phyloP scores from a whole-genome alignment of 169 alveolate genomes.

The Babesia bigemina region DNA sequence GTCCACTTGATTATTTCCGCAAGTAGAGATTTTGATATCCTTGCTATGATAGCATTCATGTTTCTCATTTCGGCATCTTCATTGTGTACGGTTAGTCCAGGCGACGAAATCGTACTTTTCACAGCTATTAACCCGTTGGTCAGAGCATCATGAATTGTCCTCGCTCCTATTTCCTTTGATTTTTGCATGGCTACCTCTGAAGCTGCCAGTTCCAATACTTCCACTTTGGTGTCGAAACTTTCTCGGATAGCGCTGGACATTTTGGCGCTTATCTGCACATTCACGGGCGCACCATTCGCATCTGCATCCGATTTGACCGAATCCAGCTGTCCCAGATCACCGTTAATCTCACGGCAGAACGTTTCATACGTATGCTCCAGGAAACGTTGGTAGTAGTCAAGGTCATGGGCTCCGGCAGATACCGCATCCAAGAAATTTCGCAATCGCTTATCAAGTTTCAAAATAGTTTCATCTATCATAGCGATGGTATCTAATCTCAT shows the following conservation, averaged over 20 bases:
- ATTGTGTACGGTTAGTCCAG: constrained; percentile 8
- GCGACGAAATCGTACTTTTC: constrained; percentile 15
- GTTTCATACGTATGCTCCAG: constrained; percentile 24
- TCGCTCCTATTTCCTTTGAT: constrained; percentile 37
- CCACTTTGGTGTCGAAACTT: constrained; percentile 42
- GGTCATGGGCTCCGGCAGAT: constrained; percentile 17
- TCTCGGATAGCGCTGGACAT: constrained; percentile 43
- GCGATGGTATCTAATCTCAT: constrained; percentile 6
- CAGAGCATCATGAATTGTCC: constrained; percentile 26
- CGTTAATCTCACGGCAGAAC: constrained; percentile 32
- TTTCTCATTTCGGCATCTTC: constrained; percentile 20
- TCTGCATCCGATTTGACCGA: background rate
- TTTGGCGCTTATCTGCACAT: constrained; percentile 22
- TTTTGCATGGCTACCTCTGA: constrained; percentile 37
- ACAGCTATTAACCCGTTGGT: constrained; percentile 11
- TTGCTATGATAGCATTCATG: constrained; percentile 24
- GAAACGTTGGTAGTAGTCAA: constrained; percentile 12
- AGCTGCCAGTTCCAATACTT: constrained; percentile 33
- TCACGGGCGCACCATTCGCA: background rate
- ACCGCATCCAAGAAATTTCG: constrained; percentile 5
- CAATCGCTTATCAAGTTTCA: constrained; percentile 12
- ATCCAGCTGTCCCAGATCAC: constrained; percentile 1
- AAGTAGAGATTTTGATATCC: constrained; percentile 4
- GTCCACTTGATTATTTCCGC: constrained; percentile 27
- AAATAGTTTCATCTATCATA: constrained; percentile 18